Percentiles rank a stretch among this genome's conserved stretches.
Evolutionary conservation across 768 basidiomycete genomes (phyloP).

Genomic region (Rhodosporidiobolus odoratus): DNA sequence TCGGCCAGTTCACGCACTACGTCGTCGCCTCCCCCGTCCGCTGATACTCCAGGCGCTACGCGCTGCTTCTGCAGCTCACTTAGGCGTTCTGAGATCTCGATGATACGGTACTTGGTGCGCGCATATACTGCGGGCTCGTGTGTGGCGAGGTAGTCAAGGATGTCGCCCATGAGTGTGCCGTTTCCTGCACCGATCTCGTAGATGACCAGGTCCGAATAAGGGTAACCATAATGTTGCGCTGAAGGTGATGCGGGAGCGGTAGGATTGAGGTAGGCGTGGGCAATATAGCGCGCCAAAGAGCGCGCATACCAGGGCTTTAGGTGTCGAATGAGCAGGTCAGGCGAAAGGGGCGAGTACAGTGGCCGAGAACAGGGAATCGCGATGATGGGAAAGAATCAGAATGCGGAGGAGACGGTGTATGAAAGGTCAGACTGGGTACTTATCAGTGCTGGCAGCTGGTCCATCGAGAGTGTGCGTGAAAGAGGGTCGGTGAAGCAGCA

Average conservation of each 20-base stretch:
- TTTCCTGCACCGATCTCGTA: slow-evolving; percentile 99
- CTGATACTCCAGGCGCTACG: slow-evolving; percentile 36
- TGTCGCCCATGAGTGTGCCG: slow-evolving; percentile 83
- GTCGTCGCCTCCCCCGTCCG: slow-evolving; percentile 1
- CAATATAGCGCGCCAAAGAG: slow-evolving; percentile 79
- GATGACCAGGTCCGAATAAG: slow-evolving; percentile 89
- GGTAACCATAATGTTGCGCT: slow-evolving; percentile 55
- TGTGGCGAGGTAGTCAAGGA: slow-evolving; percentile 70
- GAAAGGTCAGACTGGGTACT: too few relatives aligned
- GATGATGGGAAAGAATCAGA: too few relatives aligned
- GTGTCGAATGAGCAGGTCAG: background rate
- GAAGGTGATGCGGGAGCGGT: background rate
- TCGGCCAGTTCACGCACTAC: slow-evolving; percentile 14
- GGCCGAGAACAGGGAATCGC: background rate
- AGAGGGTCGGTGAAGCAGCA: background rate
- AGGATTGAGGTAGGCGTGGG: slow-evolving; percentile 1
- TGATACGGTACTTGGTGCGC: slow-evolving; percentile 83
- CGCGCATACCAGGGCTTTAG: slow-evolving; percentile 86
- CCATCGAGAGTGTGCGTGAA: too few relatives aligned
- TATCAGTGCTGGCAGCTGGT: too few relatives aligned
- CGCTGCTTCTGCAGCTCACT: slow-evolving; percentile 59
- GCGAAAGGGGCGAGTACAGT: background rate
- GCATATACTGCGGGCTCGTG: slow-evolving; percentile 88
- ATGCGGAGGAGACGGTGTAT: too few relatives aligned
- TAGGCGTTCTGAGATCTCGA: slow-evolving; percentile 83